phyloP scores from a whole-genome alignment of 202 grass and related monocot genomes.

The Hordeum pubiflorum region DNA sequence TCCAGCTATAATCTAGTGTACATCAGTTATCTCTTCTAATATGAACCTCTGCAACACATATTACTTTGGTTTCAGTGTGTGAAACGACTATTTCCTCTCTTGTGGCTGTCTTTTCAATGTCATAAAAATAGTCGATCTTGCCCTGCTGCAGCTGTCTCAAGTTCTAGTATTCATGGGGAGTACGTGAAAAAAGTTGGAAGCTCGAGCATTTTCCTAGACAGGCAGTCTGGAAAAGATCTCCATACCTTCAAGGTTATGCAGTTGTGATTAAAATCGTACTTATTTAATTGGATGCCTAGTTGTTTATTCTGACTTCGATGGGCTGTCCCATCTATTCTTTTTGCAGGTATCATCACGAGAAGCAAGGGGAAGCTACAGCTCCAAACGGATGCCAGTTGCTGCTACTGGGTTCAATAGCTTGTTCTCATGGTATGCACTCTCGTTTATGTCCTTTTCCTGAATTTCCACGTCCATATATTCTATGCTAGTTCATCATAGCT shows the following conservation, averaged over 20 bases:
- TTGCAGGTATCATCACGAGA: constrained; percentile 22
- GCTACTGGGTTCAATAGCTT: constrained; percentile 23
- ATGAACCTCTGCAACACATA: not conserved
- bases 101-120: not conserved
- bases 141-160: not conserved
- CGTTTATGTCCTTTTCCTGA: not conserved
- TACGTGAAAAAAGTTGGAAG: not conserved
- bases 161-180: constrained; percentile 11
- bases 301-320: not conserved
- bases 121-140: not conserved
- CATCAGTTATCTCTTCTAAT: not conserved
- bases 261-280: not conserved
- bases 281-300: not conserved
- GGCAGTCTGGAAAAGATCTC: not conserved
- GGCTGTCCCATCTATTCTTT: not conserved
- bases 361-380: constrained; percentile 14
- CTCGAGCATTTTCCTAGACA: not conserved
- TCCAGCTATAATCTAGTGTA: not conserved
- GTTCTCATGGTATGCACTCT: constrained; percentile 32
- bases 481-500: not conserved
- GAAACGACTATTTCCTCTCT: not conserved
- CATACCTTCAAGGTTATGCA: not conserved
- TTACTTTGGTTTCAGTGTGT: not conserved
- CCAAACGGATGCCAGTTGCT: constrained; percentile 12
- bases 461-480: not conserved